Percentiles rank a stretch among this genome's conserved stretches.
Evolutionary conservation across 345 rosid genomes (phyloP).

Genomic region (Trapa bicornis): DNA sequence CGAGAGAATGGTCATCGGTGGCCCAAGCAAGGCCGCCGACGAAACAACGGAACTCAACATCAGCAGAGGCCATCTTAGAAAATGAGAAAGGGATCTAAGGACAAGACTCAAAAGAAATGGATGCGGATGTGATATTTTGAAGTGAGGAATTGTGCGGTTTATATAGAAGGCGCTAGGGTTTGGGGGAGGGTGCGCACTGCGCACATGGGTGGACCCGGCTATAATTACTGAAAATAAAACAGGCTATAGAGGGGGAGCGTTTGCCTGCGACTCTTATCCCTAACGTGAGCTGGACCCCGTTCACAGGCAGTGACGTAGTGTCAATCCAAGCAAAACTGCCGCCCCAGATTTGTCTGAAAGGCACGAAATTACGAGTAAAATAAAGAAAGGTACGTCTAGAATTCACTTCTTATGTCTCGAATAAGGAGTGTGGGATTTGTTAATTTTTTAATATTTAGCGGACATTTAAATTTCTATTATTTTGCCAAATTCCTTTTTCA

Average conservation of each 20-base stretch:
- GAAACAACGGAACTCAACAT: slow-evolving; percentile 72
- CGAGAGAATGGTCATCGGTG: slow-evolving; percentile 52
- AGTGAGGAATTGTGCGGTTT: not conserved
- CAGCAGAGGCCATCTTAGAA: slow-evolving; percentile 43
- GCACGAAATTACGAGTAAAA: too few species aligned
- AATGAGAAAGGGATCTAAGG: not conserved
- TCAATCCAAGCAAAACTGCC: not conserved
- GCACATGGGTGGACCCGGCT: not conserved
- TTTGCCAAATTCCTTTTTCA: too few species aligned
- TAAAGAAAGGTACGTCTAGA: too few species aligned
- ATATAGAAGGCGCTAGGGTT: slow-evolving; percentile 5
- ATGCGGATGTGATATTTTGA: not conserved
- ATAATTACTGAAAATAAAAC: not conserved
- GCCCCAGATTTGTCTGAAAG: too few species aligned
- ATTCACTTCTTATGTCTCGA: too few species aligned
- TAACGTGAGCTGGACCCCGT: not conserved
- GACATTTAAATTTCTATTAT: too few species aligned
- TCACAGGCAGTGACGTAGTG: too few species aligned
- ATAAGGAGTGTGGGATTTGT: too few species aligned
- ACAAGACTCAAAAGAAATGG: not conserved
- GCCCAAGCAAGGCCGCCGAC: slow-evolving; percentile 97
- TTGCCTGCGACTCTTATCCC: not conserved
- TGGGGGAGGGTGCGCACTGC: slow-evolving; percentile 9
- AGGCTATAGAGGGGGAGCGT: not conserved
- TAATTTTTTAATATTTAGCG: too few species aligned